A percentile compares a stretch with the other conserved stretches of the same genome.
phyloP scores from a whole-genome alignment of 139 green algal genomes.

The Chlorella sp. region DNA sequence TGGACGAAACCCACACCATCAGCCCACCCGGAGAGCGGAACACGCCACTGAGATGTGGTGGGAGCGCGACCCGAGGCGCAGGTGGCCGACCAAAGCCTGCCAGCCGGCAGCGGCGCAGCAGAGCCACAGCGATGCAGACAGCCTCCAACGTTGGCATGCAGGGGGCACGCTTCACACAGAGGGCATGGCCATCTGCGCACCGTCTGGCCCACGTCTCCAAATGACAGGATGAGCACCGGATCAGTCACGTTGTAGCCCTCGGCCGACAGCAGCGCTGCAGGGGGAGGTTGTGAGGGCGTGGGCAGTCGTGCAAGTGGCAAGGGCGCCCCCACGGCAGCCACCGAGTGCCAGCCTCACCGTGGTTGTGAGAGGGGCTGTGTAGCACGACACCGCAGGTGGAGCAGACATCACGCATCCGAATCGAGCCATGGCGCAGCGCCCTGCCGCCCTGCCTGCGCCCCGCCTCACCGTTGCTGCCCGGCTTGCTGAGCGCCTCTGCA shows the following conservation, averaged over 20 bases:
- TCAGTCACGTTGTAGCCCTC: constrained; percentile 51
- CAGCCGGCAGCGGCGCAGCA: no score
- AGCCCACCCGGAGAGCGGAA: no score
- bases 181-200: neutral
- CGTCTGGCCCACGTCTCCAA: constrained; percentile 82
- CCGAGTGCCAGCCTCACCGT: neutral
- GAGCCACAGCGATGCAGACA: no score
- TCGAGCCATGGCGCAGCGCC: neutral
- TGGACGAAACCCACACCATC: no score
- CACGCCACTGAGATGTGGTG: no score
- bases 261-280: constrained; percentile 4
- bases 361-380: no score
- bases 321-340: no score
- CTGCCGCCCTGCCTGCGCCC: neutral
- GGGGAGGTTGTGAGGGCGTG: neutral
- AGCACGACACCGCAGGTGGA: neutral
- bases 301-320: no score
- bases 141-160: no score
- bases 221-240: constrained; percentile 80
- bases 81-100: no score
- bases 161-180: no score
- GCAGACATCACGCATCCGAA: neutral
- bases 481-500: neutral
- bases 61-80: no score
- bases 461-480: neutral